Evolutionary conservation across 2,329 filamentous ascomycete species (phyloP).

Genomic region (Talaromyces sp.): DNA sequence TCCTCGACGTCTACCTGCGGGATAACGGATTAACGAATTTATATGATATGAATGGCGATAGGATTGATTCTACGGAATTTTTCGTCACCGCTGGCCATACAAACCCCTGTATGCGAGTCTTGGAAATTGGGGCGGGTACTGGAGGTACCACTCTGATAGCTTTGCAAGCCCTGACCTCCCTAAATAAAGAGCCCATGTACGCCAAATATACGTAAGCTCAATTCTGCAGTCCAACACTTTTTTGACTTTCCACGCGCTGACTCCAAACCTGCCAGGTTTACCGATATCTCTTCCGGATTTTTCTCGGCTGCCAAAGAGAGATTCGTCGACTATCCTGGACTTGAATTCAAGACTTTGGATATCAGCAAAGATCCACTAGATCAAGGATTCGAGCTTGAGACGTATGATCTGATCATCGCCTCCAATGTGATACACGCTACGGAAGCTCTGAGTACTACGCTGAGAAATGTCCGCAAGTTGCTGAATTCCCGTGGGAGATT

Average conservation of each 20-base stretch:
- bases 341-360: constrained; percentile 23
- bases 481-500: background rate
- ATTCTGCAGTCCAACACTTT: background rate
- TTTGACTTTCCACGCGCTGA: background rate
- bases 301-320: constrained; percentile 26
- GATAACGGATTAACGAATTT: background rate
- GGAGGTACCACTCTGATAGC: constrained; percentile 17
- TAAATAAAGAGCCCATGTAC: background rate
- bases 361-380: constrained; percentile 20
- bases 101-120: constrained; percentile 20
- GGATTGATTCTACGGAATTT: background rate
- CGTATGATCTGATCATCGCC: constrained; percentile 27
- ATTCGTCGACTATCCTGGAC: constrained; percentile 25
- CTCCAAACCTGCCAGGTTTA: constrained; percentile 11
- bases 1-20: background rate
- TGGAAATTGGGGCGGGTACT: constrained; percentile 24
- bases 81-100: background rate
- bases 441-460: constrained; percentile 18
- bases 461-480: constrained; percentile 4
- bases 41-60: background rate
- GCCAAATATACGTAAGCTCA: constrained; percentile 6
- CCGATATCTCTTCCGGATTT: constrained; percentile 22
- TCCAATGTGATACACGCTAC: constrained; percentile 27
- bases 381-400: constrained; percentile 23
- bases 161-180: background rate